phyloP scores from a whole-genome alignment of 768 basidiomycete genomes.

The Chalciporus sphaerocephalus region DNA sequence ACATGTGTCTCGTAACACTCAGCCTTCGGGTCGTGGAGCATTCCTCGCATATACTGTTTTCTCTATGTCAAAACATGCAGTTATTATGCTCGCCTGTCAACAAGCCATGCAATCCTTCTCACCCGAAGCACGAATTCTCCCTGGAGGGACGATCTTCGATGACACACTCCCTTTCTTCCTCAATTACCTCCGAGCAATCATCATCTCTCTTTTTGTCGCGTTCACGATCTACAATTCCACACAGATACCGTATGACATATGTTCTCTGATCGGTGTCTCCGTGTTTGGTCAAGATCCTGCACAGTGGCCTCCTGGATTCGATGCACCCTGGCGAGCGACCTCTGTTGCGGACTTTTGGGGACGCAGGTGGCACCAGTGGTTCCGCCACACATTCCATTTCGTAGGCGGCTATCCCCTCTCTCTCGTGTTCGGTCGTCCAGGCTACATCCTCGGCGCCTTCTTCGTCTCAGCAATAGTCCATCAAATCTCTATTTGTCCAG shows the following conservation, averaged over 20 bases:
- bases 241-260: slow-evolving; percentile 33
- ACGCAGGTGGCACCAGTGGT: slow-evolving; percentile 35
- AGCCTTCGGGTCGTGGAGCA: slow-evolving; percentile 26
- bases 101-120: slow-evolving; percentile 44
- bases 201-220: slow-evolving; percentile 43
- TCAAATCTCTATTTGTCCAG: slow-evolving; percentile 48
- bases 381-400: slow-evolving; percentile 30
- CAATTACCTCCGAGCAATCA: slow-evolving; percentile 37
- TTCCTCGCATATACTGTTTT: slow-evolving; percentile 36
- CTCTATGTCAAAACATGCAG: slow-evolving; percentile 32
- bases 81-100: slow-evolving; percentile 45
- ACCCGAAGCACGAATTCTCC: slow-evolving; percentile 30
- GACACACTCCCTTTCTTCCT: slow-evolving; percentile 22
- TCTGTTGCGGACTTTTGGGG: slow-evolving; percentile 36
- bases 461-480: slow-evolving; percentile 54
- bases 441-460: slow-evolving; percentile 52
- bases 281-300: slow-evolving; percentile 25
- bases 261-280: slow-evolving; percentile 22
- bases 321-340: slow-evolving; percentile 31
- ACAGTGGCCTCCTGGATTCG: slow-evolving; percentile 33
- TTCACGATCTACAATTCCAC: slow-evolving; percentile 40
- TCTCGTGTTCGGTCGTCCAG: slow-evolving; percentile 43
- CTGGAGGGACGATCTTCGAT: slow-evolving; percentile 33
- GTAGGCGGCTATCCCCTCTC: slow-evolving; percentile 29
- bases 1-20: slow-evolving; percentile 23